These are phyloP conservation scores for Galeopsis tetrahit DNA, from an alignment of 257 asterid species.

Conservation along the genomic window DNA sequence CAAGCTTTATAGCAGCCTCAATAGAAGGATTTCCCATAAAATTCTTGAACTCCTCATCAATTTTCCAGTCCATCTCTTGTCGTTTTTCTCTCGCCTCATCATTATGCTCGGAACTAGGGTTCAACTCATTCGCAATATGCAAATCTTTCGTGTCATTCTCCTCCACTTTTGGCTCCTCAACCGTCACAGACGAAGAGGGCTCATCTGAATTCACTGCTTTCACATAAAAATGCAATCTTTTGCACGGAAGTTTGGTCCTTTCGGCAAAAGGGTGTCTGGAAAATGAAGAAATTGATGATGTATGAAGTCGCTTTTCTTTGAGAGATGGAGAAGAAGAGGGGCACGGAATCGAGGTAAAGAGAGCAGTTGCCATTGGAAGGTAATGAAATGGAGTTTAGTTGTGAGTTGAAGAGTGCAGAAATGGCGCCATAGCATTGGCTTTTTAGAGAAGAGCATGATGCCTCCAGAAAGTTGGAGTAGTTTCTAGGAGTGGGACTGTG, in stretches of 20 bases:
- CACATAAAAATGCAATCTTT: conserved; percentile 54
- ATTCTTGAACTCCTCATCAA: conserved; percentile 83
- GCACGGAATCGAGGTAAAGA: conserved; percentile 40
- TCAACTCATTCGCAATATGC: conserved; percentile 31
- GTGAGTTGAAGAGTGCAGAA: conserved; percentile 16
- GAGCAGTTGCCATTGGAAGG: conserved; percentile 57
- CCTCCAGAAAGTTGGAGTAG: conserved; percentile 71
- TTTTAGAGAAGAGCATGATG: conserved; percentile 34
- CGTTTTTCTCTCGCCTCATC: conserved; percentile 53
- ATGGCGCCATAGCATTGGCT: conserved; percentile 23
- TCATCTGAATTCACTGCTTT: conserved; percentile 58
- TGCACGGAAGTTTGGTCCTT: conserved; percentile 33
- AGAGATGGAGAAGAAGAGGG: conserved; percentile 43
- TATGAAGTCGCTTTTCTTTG: conserved; percentile 30
- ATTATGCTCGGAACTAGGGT: conserved; percentile 30
- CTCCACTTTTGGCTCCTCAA: conserved; percentile 50
- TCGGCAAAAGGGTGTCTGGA: conserved; percentile 38
- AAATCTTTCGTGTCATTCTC: conserved; percentile 38
- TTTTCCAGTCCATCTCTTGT: conserved; percentile 94
- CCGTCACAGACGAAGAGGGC: conserved; percentile 52
- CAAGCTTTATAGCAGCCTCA: conserved; percentile 96
- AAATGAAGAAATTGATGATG: conserved; percentile 29
- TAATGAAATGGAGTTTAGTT: background rate
- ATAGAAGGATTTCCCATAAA: conserved; percentile 97
- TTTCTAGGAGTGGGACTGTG: conserved; percentile 43